phyloP scores from a whole-genome alignment of 345 rosid species.

The Limnanthes douglasii region DNA sequence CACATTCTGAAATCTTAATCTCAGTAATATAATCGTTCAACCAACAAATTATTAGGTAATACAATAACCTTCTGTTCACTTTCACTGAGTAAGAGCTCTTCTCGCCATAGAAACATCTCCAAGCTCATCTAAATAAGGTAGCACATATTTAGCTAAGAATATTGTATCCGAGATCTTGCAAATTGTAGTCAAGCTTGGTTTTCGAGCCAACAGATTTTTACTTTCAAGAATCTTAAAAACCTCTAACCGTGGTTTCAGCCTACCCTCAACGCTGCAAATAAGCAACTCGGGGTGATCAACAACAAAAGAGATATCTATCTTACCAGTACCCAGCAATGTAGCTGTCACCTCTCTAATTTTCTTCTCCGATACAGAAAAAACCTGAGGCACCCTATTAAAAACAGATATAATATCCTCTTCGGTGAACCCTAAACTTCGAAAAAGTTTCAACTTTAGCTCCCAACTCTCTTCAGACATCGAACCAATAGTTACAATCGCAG shows the following conservation, averaged over 20 bases:
- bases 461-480: slow-evolving; percentile 16
- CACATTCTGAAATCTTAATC: too few relatives aligned
- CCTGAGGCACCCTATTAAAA: slow-evolving; percentile 17
- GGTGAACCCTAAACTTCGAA: slow-evolving; percentile 15
- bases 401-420: slow-evolving; percentile 11
- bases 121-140: slow-evolving; percentile 12
- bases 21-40: too few relatives aligned
- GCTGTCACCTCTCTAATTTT: slow-evolving; percentile 13
- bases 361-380: slow-evolving; percentile 13
- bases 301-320: slow-evolving; percentile 8
- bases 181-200: slow-evolving; percentile 6
- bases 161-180: slow-evolving; percentile 2
- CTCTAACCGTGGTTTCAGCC: slow-evolving; percentile 13
- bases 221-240: slow-evolving; percentile 13
- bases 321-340: not conserved
- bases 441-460: slow-evolving; percentile 17
- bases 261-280: slow-evolving; percentile 12
- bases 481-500: slow-evolving; percentile 12
- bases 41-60: too few relatives aligned
- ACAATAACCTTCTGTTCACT: too few relatives aligned
- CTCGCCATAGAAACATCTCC: not conserved
- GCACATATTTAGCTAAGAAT: slow-evolving; percentile 11
- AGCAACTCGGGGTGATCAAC: slow-evolving; percentile 12
- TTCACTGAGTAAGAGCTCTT: not conserved
- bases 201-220: slow-evolving; percentile 12